phyloP scores from a whole-genome alignment of 2,329 filamentous ascomycete genomes.

The Aureobasidium lini region DNA sequence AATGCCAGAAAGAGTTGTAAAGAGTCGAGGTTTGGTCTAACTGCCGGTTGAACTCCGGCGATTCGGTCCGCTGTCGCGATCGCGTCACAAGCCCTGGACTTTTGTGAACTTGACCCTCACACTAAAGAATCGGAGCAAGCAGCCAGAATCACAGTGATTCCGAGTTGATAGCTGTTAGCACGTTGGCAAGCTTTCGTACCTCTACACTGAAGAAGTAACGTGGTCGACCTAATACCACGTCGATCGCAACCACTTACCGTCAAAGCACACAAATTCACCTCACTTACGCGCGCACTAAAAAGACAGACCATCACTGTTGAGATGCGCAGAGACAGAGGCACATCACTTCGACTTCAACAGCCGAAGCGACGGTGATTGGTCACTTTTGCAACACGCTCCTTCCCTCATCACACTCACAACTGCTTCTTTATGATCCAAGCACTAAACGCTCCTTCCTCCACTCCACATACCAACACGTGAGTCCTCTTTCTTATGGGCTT shows the following conservation, averaged over 20 bases:
- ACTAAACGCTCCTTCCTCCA: not conserved
- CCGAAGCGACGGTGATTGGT: not conserved
- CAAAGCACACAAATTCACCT: too few relatives aligned
- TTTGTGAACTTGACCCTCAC: not conserved
- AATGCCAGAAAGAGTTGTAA: not conserved
- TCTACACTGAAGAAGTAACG: not conserved
- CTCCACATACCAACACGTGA: not conserved
- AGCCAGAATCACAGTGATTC: not conserved
- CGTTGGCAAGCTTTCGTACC: not conserved
- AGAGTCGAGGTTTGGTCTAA: not conserved
- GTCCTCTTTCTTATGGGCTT: not conserved
- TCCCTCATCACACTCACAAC: not conserved
- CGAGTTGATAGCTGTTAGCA: not conserved
- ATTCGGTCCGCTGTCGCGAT: constrained; percentile 1
- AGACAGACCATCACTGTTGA: not conserved
- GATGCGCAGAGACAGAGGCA: not conserved
- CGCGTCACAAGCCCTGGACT: constrained; percentile 5
- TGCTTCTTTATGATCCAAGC: not conserved
- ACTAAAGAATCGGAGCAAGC: not conserved
- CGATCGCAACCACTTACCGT: not conserved
- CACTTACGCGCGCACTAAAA: too few relatives aligned
- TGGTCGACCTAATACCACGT: not conserved
- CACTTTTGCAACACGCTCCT: not conserved
- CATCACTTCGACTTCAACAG: constrained; percentile 13
- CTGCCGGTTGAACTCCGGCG: constrained; percentile 3